These are phyloP conservation scores for Tillandsia leiboldiana DNA, from an alignment of 176 grass and related monocot species.

Conservation along the genomic window DNA sequence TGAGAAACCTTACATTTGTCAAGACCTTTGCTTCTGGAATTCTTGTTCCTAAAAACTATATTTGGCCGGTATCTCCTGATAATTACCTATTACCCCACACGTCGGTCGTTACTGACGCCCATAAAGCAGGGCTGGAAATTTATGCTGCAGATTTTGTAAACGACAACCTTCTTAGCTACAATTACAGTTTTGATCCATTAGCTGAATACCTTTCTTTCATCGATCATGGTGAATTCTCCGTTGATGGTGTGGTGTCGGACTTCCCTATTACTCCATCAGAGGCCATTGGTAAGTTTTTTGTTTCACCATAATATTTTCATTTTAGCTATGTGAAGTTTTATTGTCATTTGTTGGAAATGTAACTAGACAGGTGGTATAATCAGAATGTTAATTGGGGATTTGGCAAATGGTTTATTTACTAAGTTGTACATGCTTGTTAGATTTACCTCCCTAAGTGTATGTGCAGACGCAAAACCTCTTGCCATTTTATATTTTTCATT, in stretches of 20 bases:
- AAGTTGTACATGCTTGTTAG: too few species aligned
- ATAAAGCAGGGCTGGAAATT: constrained; percentile 62
- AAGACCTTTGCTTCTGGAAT: constrained; percentile 68
- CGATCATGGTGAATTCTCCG: constrained; percentile 37
- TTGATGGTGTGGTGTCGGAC: constrained; percentile 80
- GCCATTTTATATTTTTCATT: too few species aligned
- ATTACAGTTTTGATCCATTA: constrained; percentile 94
- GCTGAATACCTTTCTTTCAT: constrained; percentile 49
- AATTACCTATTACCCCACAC: constrained; percentile 35
- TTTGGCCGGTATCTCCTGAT: constrained; percentile 49
- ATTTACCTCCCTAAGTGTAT: too few species aligned
- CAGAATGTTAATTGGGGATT: not conserved
- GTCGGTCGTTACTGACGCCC: constrained; percentile 40
- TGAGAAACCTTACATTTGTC: constrained; percentile 52
- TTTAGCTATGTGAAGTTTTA: not conserved
- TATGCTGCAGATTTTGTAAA: constrained; percentile 76
- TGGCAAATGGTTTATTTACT: too few species aligned
- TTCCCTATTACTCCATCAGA: constrained; percentile 57
- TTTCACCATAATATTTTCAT: constrained; percentile 7
- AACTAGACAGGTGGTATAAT: not conserved
- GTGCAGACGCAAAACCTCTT: too few species aligned
- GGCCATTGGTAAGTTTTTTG: constrained; percentile 55
- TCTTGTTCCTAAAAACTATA: constrained; percentile 71
- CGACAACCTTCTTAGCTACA: constrained; percentile 63
- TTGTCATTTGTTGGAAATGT: constrained; percentile 1